phyloP scores from a whole-genome alignment of 352 stramenopile genomes.

The Phytophthora macrochlamydospora region DNA sequence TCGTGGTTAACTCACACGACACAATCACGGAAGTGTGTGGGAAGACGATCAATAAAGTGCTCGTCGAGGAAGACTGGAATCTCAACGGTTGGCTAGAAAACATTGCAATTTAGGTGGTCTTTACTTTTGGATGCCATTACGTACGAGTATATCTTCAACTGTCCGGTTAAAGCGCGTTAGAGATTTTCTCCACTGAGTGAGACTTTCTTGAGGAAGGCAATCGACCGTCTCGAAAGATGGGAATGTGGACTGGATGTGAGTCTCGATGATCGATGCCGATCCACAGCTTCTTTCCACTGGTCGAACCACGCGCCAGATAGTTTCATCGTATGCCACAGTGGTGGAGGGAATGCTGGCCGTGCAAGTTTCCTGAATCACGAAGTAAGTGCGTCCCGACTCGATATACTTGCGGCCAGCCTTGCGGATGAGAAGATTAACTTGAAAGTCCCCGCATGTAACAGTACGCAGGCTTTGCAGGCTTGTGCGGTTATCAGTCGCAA shows the following conservation, averaged over 20 bases:
- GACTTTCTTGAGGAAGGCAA: slow-evolving; percentile 12
- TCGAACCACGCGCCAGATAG: slow-evolving; percentile 13
- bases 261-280: slow-evolving; percentile 15
- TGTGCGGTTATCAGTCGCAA: slow-evolving; percentile 22
- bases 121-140: background rate
- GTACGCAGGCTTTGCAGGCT: slow-evolving; percentile 12
- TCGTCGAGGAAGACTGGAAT: slow-evolving; percentile 58
- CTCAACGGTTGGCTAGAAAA: slow-evolving; percentile 26
- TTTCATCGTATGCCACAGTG: slow-evolving; percentile 21
- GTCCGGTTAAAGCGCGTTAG: slow-evolving; percentile 23
- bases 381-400: slow-evolving; percentile 12
- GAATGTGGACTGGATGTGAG: slow-evolving; percentile 22
- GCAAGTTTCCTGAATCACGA: slow-evolving; percentile 13
- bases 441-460: slow-evolving; percentile 1
- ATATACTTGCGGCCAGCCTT: slow-evolving; percentile 20
- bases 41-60: slow-evolving; percentile 38
- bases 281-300: background rate
- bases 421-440: slow-evolving; percentile 24
- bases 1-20: slow-evolving; percentile 44
- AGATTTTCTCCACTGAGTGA: slow-evolving; percentile 15
- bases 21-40: slow-evolving; percentile 30
- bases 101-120: slow-evolving; percentile 11
- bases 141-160: slow-evolving; percentile 23
- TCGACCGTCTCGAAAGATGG: slow-evolving; percentile 11
- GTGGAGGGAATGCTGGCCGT: background rate